Evolutionary conservation across 768 basidiomycete species (phyloP).

Genomic region (Vishniacozyma victoriae): DNA sequence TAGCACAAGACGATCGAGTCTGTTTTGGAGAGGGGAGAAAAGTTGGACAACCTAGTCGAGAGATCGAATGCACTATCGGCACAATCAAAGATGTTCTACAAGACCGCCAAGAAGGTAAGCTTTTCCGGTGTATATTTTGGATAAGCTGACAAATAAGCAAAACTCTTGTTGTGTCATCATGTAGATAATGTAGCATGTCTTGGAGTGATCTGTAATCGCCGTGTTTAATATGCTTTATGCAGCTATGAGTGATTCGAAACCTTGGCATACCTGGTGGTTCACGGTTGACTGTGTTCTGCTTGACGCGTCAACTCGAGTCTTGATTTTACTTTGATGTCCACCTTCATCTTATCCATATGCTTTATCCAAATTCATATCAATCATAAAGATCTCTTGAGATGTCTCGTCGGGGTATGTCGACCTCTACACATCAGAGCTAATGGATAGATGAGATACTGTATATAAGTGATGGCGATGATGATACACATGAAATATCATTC

Average conservation of each 20-base stretch:
- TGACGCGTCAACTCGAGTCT: not conserved
- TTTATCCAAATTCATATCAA: no score
- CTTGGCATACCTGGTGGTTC: no score
- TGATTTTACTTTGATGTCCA: not conserved
- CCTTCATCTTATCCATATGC: no score
- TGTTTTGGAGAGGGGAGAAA: conserved; percentile 91
- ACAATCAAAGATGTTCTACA: conserved; percentile 98
- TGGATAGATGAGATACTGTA: no score
- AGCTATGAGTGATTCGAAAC: no score
- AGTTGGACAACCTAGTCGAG: conserved; percentile 90
- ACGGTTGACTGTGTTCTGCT: no score
- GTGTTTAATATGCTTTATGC: no score
- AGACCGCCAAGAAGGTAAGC: conserved; percentile 95
- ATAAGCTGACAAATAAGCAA: conserved; percentile 56
- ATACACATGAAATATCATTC: no score
- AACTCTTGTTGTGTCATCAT: conserved; percentile 84
- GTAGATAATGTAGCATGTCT: no score
- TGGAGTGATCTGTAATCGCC: not conserved
- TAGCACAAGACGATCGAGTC: conserved; percentile 99
- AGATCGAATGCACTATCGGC: conserved; percentile 79
- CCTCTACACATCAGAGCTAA: no score
- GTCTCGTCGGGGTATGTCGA: no score
- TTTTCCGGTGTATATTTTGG: not conserved
- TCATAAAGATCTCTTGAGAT: no score
- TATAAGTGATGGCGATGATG: not conserved